Conservation (phyloP, 495 filamentous ascomycete species). For the Penicillium tannophilum region DNA sequence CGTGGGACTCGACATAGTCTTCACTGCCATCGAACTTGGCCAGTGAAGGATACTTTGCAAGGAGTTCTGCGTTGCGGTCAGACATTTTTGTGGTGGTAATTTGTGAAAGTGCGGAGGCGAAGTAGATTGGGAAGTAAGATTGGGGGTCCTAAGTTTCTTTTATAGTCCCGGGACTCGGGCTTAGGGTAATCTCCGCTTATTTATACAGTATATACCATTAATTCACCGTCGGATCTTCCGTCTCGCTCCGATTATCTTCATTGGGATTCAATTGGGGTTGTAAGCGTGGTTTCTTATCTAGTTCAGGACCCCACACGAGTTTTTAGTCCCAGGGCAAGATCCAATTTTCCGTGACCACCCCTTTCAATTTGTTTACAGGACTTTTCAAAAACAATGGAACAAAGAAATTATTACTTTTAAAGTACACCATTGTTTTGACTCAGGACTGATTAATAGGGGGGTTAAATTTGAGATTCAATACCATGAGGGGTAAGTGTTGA, state of each 20-base stretch:
- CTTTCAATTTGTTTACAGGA: not conserved
- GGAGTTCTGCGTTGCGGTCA: constrained; percentile 3
- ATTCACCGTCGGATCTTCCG: not conserved
- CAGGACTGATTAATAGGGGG: too few relatives aligned
- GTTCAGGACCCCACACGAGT: not conserved
- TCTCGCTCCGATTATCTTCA: not conserved
- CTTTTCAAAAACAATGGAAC: not conserved
- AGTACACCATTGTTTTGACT: too few relatives aligned
- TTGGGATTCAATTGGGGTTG: not conserved
- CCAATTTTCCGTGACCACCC: not conserved
- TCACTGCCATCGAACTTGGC: constrained; percentile 3
- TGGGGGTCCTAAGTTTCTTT: not conserved
- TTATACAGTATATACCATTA: not conserved
- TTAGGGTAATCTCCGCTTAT: not conserved
- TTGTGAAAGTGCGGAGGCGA: constrained; percentile 4
- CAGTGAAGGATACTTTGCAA: constrained; percentile 14
- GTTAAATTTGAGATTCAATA: not conserved
- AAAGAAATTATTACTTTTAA: too few relatives aligned
- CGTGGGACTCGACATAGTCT: constrained; percentile 39
- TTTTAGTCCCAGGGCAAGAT: not conserved
- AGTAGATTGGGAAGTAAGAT: not conserved
- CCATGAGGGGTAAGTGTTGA: not conserved
- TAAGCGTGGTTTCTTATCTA: not conserved
- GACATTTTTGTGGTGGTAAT: constrained; percentile 4
- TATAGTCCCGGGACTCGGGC: not conserved